These are phyloP conservation scores for Telopea speciosissima DNA, from an alignment of 177 flowering plant species.

Conservation along the genomic window DNA sequence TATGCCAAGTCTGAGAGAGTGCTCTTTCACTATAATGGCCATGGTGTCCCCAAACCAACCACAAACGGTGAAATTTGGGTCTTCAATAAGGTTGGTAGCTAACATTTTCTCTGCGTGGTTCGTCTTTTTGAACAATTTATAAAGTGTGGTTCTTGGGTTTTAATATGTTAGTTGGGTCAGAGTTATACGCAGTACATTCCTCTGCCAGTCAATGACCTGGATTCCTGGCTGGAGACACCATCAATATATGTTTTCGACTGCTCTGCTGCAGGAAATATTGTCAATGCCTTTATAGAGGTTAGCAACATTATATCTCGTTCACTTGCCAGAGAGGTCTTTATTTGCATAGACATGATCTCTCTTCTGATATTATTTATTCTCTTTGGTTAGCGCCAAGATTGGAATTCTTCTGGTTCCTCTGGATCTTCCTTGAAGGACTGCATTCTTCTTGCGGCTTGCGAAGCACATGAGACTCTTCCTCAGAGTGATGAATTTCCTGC, in stretches of 20 bases:
- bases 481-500: slow-evolving; percentile 98
- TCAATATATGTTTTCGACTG: slow-evolving; percentile 98
- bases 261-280: slow-evolving; percentile 95
- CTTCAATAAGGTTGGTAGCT: slow-evolving; percentile 68
- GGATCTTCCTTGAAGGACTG: slow-evolving; percentile 65
- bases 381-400: slow-evolving; percentile 52
- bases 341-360: not conserved
- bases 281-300: slow-evolving; percentile 89
- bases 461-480: slow-evolving; percentile 95
- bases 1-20: slow-evolving; percentile 92
- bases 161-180: slow-evolving; percentile 31
- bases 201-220: slow-evolving; percentile 80
- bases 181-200: slow-evolving; percentile 97
- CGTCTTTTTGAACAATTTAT: not conserved
- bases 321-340: not conserved
- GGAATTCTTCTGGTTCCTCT: slow-evolving; percentile 40
- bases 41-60: slow-evolving; percentile 98
- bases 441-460: slow-evolving; percentile 96
- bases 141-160: not conserved
- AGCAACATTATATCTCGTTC: not conserved
- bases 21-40: slow-evolving; percentile 95
- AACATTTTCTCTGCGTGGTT: not conserved
- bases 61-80: slow-evolving; percentile 97
- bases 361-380: not conserved
- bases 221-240: slow-evolving; percentile 95